A percentile compares a stretch with the other conserved stretches of the same genome.
phyloP scores from a whole-genome alignment of 2,329 filamentous ascomycete genomes.

The Coniochaeta pulveracea region DNA sequence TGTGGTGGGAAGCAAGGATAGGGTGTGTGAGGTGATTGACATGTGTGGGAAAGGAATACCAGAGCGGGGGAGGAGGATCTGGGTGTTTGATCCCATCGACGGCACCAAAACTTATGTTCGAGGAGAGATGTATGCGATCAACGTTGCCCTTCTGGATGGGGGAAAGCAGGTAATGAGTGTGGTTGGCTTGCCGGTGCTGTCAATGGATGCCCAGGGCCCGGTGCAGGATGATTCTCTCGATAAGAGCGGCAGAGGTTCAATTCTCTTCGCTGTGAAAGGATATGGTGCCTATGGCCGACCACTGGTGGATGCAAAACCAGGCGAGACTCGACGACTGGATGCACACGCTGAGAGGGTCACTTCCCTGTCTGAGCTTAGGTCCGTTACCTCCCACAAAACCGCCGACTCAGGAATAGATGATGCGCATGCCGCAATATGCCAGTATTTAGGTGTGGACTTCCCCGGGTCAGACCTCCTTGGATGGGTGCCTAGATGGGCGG shows the following conservation, averaged over 20 bases:
- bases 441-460: conserved; percentile 26
- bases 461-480: conserved; percentile 41
- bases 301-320: conserved; percentile 17
- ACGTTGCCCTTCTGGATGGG: conserved; percentile 38
- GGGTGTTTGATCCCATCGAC: conserved; percentile 52
- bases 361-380: conserved; percentile 20
- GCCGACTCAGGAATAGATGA: conserved; percentile 35
- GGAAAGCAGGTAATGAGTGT: conserved; percentile 37
- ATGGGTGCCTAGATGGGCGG: conserved; percentile 46
- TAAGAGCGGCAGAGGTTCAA: conserved; percentile 29
- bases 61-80: conserved; percentile 29
- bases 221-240: conserved; percentile 33
- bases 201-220: conserved; percentile 24
- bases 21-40: conserved; percentile 42
- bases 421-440: conserved; percentile 32
- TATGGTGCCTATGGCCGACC: conserved; percentile 35
- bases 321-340: conserved; percentile 18
- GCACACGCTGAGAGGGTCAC: conserved; percentile 15
- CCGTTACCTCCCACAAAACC: conserved; percentile 34
- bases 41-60: conserved; percentile 31
- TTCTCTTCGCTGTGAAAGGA: conserved; percentile 37
- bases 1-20: conserved; percentile 25
- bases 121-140: conserved; percentile 45
- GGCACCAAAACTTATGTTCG: conserved; percentile 46
- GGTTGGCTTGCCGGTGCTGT: conserved; percentile 31